A percentile compares a stretch with the other conserved stretches of the same genome.
Conservation (phyloP, 148 eudicot genomes). For the Nyssa sinensis region DNA sequence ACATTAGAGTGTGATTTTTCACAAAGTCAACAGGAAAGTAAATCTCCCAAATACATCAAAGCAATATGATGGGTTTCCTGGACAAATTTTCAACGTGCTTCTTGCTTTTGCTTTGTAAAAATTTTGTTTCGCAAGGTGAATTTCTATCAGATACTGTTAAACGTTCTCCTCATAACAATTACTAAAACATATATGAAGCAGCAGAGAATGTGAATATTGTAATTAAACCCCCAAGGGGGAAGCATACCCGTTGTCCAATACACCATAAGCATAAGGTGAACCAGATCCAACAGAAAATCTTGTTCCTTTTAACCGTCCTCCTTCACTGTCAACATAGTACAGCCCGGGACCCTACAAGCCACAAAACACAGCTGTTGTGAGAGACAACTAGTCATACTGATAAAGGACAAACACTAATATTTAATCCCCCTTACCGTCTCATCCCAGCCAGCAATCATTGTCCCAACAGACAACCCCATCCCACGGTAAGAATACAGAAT, state of each 20-base stretch:
- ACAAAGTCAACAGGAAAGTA: not conserved
- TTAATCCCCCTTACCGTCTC: conserved; percentile 57
- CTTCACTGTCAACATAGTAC: conserved; percentile 97
- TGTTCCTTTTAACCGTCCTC: conserved; percentile 92
- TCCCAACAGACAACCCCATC: conserved; percentile 98
- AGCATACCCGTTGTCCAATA: conserved; percentile 85
- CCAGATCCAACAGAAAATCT: conserved; percentile 99
- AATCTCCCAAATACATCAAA: not conserved
- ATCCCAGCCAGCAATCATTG: conserved; percentile 99
- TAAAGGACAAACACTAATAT: not conserved
- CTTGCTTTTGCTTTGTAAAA: no score
- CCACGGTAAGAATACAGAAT: conserved; percentile 89
- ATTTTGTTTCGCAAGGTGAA: no score
- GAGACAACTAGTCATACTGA: not conserved
- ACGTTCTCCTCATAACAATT: no score
- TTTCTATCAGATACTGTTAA: no score
- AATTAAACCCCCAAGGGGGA: not conserved
- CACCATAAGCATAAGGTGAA: conserved; percentile 99
- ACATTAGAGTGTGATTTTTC: no score
- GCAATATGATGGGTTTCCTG: not conserved
- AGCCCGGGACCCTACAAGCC: conserved; percentile 86
- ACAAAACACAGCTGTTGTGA: conserved; percentile 14
- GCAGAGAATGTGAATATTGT: not conserved
- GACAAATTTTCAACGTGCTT: not conserved
- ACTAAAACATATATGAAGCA: no score